phyloP scores from a whole-genome alignment of 2,329 filamentous ascomycete species.

The Fusarium nygamai region DNA sequence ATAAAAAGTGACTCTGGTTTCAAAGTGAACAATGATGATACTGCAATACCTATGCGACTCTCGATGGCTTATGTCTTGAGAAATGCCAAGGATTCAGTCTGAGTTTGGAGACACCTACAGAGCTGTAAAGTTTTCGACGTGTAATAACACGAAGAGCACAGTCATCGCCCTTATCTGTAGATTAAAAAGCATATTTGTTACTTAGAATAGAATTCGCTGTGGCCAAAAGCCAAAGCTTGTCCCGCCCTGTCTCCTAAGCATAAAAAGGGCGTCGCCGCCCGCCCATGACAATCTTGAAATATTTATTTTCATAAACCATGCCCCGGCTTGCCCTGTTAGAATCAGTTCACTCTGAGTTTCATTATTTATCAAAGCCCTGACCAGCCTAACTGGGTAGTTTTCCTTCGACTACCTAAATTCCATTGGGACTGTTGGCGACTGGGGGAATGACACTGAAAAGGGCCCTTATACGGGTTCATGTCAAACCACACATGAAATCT shows the following conservation, averaged over 20 bases:
- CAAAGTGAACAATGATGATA: background rate
- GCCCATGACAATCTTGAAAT: fast-evolving
- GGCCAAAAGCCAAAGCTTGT: background rate
- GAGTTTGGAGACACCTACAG: fast-evolving
- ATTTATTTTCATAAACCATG: too few species aligned
- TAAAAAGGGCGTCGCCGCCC: background rate
- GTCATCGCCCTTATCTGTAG: fast-evolving
- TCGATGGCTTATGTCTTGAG: background rate
- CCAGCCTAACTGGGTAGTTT: background rate
- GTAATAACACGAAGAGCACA: fast-evolving
- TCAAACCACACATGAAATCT: fast-evolving
- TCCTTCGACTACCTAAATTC: fast-evolving
- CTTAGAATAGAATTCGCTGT: fast-evolving
- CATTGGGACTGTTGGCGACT: fast-evolving
- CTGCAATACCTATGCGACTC: background rate
- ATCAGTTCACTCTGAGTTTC: background rate
- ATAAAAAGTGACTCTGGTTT: background rate
- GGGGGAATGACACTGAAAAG: background rate
- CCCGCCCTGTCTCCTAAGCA: fast-evolving
- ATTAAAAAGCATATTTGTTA: fast-evolving
- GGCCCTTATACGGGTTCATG: background rate
- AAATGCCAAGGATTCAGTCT: background rate
- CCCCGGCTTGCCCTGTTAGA: too few species aligned
- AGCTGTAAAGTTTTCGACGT: background rate
- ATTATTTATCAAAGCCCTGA: too few species aligned